Evolutionary conservation across 768 basidiomycete species (phyloP).

Genomic region (Suillus placidus): DNA sequence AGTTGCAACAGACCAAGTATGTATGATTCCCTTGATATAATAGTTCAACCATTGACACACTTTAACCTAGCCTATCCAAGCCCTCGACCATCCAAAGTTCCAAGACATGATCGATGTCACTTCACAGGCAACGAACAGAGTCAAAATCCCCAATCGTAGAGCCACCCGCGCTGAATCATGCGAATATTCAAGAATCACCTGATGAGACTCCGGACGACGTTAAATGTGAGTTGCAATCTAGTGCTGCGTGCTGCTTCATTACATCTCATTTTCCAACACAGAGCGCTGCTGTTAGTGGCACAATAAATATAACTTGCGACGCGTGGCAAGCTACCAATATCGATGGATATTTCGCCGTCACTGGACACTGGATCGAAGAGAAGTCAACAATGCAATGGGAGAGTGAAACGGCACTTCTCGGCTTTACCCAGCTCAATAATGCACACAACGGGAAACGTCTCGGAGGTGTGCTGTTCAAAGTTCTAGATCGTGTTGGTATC

Average conservation of each 20-base stretch:
- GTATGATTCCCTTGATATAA: constrained; percentile 21
- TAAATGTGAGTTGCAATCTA: constrained; percentile 25
- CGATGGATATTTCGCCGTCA: constrained; percentile 43
- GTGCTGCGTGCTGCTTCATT: not conserved
- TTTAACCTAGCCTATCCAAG: constrained; percentile 21
- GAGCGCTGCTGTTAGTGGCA: constrained; percentile 23
- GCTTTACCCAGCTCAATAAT: constrained; percentile 41
- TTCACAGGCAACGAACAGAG: constrained; percentile 29
- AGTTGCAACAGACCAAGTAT: constrained; percentile 42
- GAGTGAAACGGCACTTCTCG: constrained; percentile 35
- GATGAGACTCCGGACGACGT: constrained; percentile 9
- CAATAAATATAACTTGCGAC: constrained; percentile 41
- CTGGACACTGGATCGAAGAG: constrained; percentile 42
- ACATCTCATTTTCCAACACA: constrained; percentile 6
- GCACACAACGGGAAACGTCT: constrained; percentile 36
- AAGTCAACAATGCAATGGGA: constrained; percentile 27
- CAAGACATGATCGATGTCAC: constrained; percentile 37
- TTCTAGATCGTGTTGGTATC: constrained; percentile 31
- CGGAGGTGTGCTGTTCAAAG: constrained; percentile 40
- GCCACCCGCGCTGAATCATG: constrained; percentile 26
- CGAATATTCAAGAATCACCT: constrained; percentile 30
- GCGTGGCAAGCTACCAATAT: constrained; percentile 44
- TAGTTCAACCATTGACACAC: not conserved
- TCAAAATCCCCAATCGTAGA: constrained; percentile 38
- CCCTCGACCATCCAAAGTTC: constrained; percentile 36